These are phyloP conservation scores for Amanita pseudoporphyria DNA, from an alignment of 768 basidiomycete genomes.

Conservation along the genomic window DNA sequence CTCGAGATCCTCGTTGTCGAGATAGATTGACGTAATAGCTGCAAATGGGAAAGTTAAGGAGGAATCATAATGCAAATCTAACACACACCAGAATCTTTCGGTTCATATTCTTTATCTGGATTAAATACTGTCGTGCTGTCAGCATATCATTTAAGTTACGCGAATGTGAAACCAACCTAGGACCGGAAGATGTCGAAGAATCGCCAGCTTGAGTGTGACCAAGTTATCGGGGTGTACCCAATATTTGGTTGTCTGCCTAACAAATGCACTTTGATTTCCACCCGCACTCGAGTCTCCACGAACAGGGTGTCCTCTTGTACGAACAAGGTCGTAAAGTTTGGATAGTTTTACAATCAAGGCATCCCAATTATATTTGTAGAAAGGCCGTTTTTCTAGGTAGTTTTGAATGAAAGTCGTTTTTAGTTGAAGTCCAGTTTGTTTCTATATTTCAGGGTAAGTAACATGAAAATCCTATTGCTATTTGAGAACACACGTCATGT, in stretches of 20 bases:
- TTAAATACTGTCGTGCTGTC: slow-evolving; percentile 63
- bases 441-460: slow-evolving; percentile 36
- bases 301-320: slow-evolving; percentile 90
- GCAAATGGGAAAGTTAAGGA: not conserved
- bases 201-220: slow-evolving; percentile 86
- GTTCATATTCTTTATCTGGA: slow-evolving; percentile 84
- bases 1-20: slow-evolving; percentile 92
- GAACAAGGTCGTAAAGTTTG: slow-evolving; percentile 88
- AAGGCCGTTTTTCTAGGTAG: slow-evolving; percentile 89
- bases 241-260: slow-evolving; percentile 98
- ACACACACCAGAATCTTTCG: slow-evolving; percentile 62
- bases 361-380: slow-evolving; percentile 97
- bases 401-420: slow-evolving; percentile 86
- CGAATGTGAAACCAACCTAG: slow-evolving; percentile 48
- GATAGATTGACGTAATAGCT: slow-evolving; percentile 67
- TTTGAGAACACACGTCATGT: slow-evolving; percentile 63
- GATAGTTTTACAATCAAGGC: slow-evolving; percentile 94
- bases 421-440: slow-evolving; percentile 79
- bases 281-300: slow-evolving; percentile 92
- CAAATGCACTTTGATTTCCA: slow-evolving; percentile 92
- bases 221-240: slow-evolving; percentile 99
- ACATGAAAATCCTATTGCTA: not conserved
- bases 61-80: not conserved
- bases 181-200: slow-evolving; percentile 87
- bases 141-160: not conserved